phyloP scores from a whole-genome alignment of 2,329 filamentous ascomycete species.

The Knufia petricola region DNA sequence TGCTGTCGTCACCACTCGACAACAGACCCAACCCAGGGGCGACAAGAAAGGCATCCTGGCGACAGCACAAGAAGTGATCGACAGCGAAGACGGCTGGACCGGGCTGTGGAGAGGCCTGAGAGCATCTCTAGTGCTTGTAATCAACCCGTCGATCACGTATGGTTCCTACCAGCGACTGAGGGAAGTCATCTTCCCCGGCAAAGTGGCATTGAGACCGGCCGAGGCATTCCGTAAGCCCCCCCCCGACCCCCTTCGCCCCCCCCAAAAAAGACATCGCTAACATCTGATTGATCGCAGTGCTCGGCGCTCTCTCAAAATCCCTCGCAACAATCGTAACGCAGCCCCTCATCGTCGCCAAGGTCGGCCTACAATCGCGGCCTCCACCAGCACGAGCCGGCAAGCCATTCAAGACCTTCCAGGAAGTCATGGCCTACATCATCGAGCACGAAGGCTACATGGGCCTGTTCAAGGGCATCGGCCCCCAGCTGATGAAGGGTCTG shows the following conservation, averaged over 20 bases:
- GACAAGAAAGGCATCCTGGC: conserved; percentile 80
- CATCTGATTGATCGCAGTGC: conserved; percentile 44
- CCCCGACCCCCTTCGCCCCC: neutral
- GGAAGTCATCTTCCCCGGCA: conserved; percentile 66
- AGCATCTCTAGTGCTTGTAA: conserved; percentile 86
- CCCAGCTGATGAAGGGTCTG: conserved; percentile 85
- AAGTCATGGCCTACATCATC: conserved; percentile 92
- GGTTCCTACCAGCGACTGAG: conserved; percentile 88
- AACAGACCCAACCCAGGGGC: conserved; percentile 79
- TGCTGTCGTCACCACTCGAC: conserved; percentile 86
- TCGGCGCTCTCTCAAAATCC: conserved; percentile 87
- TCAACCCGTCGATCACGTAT: conserved; percentile 96
- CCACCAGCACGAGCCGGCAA: conserved; percentile 75
- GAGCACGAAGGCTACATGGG: conserved; percentile 72
- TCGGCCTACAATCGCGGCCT: conserved; percentile 87
- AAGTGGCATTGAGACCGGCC: conserved; percentile 63
- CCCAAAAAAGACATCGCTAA: neutral
- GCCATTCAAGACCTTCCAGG: conserved; percentile 83
- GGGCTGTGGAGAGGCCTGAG: conserved; percentile 94
- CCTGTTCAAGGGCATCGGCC: conserved; percentile 95
- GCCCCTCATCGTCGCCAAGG: conserved; percentile 94
- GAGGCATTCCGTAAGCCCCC: conserved; percentile 77
- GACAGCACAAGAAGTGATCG: conserved; percentile 78
- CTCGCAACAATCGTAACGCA: conserved; percentile 87
- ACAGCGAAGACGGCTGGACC: conserved; percentile 78